Conservation (phyloP, 805 yeast species). For the Yamadazyma phyllophila region DNA sequence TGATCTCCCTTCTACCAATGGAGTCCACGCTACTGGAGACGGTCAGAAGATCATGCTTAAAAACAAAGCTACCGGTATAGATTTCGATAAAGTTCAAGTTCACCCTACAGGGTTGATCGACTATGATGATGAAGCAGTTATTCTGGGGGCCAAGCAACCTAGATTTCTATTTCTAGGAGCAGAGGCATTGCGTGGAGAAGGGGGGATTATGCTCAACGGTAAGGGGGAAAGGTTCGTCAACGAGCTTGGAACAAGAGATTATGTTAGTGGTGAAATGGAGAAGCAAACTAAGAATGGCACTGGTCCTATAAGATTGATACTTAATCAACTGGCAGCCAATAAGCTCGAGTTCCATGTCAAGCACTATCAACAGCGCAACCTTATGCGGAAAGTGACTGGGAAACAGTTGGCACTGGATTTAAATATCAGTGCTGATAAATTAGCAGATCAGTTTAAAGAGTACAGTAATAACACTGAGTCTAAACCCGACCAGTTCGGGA, state of each 20-base stretch:
- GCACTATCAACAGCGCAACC: constrained; percentile 54
- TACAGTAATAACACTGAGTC: constrained; percentile 48
- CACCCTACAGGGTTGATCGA: constrained; percentile 67
- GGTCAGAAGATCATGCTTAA: constrained; percentile 55
- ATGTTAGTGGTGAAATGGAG: constrained; percentile 57
- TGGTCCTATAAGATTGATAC: constrained; percentile 50
- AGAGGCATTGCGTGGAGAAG: constrained; percentile 65
- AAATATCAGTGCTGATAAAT: constrained; percentile 25
- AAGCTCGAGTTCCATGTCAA: constrained; percentile 50
- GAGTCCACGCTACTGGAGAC: constrained; percentile 61
- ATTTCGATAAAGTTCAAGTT: constrained; percentile 63
- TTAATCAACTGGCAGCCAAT: constrained; percentile 46
- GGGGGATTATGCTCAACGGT: constrained; percentile 54
- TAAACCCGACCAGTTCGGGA: constrained; percentile 42
- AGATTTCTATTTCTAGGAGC: constrained; percentile 61
- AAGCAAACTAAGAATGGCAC: constrained; percentile 36
- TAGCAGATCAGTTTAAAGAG: constrained; percentile 32
- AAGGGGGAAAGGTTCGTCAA: constrained; percentile 58
- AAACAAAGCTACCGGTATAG: constrained; percentile 54
- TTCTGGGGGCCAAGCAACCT: constrained; percentile 37
- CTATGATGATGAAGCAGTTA: constrained; percentile 42
- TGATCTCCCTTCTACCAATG: constrained; percentile 58
- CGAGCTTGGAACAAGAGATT: constrained; percentile 59
- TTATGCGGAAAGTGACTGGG: constrained; percentile 49
- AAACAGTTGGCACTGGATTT: constrained; percentile 40